phyloP scores from a whole-genome alignment of 192 early-diverging fungal genomes.

The Entomortierella lignicola region DNA sequence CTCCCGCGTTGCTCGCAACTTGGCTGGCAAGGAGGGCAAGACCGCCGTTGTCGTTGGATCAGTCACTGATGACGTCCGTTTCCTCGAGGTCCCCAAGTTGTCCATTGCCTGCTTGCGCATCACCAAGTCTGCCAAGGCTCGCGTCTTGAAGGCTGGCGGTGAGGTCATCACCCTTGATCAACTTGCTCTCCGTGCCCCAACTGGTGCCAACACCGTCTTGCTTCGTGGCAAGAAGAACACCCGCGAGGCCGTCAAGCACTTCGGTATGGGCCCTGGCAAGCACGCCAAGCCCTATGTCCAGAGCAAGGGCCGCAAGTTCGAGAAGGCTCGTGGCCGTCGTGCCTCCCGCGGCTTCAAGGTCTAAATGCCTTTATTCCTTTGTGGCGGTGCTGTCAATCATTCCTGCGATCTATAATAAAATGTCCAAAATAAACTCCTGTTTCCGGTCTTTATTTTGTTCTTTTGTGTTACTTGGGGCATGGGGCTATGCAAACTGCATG shows the following conservation, averaged over 20 bases:
- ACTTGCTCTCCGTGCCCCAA: constrained; percentile 97
- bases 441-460: constrained; percentile 43
- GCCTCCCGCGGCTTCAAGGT: constrained; percentile 98
- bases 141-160: constrained; percentile 99
- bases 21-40: constrained; percentile 79
- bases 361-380: constrained; percentile 58
- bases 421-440: constrained; percentile 42
- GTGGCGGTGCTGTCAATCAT: constrained; percentile 30
- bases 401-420: constrained; percentile 23
- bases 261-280: constrained; percentile 74
- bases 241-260: constrained; percentile 99
- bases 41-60: constrained; percentile 97
- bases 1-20: constrained; percentile 86
- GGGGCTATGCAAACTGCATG: not conserved
- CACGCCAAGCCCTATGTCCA: constrained; percentile 87
- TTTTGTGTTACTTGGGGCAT: not conserved
- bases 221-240: constrained; percentile 95
- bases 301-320: constrained; percentile 99
- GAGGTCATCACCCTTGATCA: constrained; percentile 99
- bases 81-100: constrained; percentile 92
- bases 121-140: constrained; percentile 95
- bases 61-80: constrained; percentile 95
- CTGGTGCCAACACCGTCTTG: constrained; percentile 94
- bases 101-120: constrained; percentile 95
- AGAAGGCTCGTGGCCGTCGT: constrained; percentile 99